Percentiles rank a stretch among this genome's conserved stretches.
Evolutionary conservation across 1,139 yeast genomes (phyloP).

Genomic region (Nakaseomyces nivariensis): DNA sequence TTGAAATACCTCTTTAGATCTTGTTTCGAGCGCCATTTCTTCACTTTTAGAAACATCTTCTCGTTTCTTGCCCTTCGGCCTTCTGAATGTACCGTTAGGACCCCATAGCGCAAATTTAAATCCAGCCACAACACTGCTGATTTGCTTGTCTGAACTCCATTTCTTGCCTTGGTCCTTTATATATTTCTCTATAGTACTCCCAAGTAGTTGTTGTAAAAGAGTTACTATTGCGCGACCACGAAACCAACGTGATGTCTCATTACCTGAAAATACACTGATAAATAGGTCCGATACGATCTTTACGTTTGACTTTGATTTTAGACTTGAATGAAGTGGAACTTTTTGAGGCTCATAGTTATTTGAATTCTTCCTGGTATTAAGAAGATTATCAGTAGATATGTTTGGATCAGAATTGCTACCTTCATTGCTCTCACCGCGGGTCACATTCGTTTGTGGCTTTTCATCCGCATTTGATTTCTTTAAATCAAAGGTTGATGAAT

Average conservation of each 20-base stretch:
- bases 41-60: conserved; percentile 38
- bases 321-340: background rate
- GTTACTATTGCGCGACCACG: conserved; percentile 77
- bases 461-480: background rate
- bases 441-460: background rate
- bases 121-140: conserved; percentile 37
- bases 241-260: conserved; percentile 57
- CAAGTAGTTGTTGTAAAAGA: conserved; percentile 74
- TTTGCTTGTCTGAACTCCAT: conserved; percentile 39
- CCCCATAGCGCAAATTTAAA: conserved; percentile 49
- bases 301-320: background rate
- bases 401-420: background rate
- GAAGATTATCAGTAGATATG: background rate
- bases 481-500: conserved; percentile 33
- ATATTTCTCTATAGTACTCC: conserved; percentile 78
- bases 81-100: conserved; percentile 27
- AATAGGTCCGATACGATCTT: conserved; percentile 32
- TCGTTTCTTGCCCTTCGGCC: conserved; percentile 21
- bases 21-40: conserved; percentile 43
- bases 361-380: background rate
- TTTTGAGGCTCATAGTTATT: background rate
- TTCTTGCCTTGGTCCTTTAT: conserved; percentile 41
- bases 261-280: conserved; percentile 58
- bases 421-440: background rate
- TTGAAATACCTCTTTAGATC: conserved; percentile 49